Evolutionary conservation across 148 eudicot genomes (phyloP).

Genomic region (Silene latifolia): DNA sequence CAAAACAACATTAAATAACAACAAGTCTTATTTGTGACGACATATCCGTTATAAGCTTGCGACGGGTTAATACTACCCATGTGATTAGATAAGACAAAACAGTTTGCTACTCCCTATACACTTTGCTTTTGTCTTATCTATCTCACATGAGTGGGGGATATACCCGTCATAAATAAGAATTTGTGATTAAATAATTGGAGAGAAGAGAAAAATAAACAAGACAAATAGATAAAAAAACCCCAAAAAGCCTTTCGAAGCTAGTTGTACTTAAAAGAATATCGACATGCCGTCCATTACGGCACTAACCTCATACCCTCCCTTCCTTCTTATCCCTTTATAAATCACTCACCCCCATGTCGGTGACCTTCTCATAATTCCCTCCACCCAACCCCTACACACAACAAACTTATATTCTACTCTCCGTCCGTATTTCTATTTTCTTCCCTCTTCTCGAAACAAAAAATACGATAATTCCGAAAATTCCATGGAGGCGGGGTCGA

Average conservation of each 20-base stretch:
- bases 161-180: too few species aligned
- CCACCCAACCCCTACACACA: slow-evolving; percentile 6
- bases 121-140: too few species aligned
- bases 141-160: too few species aligned
- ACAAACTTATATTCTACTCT: neutral
- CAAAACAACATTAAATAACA: too few species aligned
- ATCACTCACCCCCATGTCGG: slow-evolving; percentile 35
- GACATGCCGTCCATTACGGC: slow-evolving; percentile 36
- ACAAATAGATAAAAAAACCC: too few species aligned
- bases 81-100: too few species aligned
- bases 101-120: too few species aligned
- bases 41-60: too few species aligned
- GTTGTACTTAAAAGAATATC: slow-evolving; percentile 14
- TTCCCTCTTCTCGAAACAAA: neutral
- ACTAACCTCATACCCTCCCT: neutral
- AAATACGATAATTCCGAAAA: neutral
- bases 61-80: too few species aligned
- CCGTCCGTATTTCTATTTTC: neutral
- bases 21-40: too few species aligned
- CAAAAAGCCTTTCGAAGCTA: neutral
- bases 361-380: slow-evolving; percentile 26
- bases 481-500: slow-evolving; percentile 29
- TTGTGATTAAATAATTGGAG: too few species aligned
- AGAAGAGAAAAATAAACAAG: neutral
- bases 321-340: slow-evolving; percentile 13